A percentile compares a stretch with the other conserved stretches of the same genome.
Evolutionary conservation across 2,329 filamentous ascomycete genomes (phyloP).

Genomic region (Pezicula carpinea): DNA sequence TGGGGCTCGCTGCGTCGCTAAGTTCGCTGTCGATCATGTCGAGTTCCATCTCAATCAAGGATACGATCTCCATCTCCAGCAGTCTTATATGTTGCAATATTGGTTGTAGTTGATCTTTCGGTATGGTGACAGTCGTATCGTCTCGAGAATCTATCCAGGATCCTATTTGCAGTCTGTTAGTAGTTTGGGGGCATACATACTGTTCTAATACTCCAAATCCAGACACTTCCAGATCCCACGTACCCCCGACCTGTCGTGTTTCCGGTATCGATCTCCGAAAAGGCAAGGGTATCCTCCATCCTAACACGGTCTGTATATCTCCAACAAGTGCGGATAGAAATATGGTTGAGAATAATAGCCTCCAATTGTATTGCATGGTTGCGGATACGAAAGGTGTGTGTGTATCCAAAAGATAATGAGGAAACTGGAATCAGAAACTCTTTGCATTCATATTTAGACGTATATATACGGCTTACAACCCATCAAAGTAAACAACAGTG

Average conservation of each 20-base stretch:
- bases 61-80: conserved; percentile 2
- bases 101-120: conserved; percentile 3
- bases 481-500: conserved; percentile 4
- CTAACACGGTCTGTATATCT: background rate
- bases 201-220: conserved; percentile 6
- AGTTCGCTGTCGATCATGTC: background rate
- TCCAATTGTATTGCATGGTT: conserved; percentile 5
- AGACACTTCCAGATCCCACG: background rate
- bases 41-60: background rate
- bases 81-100: conserved; percentile 5
- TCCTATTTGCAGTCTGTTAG: conserved; percentile 6
- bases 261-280: background rate
- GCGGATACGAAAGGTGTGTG: background rate
- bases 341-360: conserved; percentile 3
- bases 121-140: conserved; percentile 1
- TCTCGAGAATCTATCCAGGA: conserved; percentile 1
- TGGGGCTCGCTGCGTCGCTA: no score
- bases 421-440: no score
- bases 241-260: background rate
- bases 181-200: conserved; percentile 14
- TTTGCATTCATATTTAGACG: no score
- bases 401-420: background rate
- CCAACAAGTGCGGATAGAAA: background rate
- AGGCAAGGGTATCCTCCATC: conserved; percentile 1
- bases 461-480: background rate